These are phyloP conservation scores for Penicillium sp. DNA, from an alignment of 2,329 filamentous ascomycete species.

Conservation along the genomic window DNA sequence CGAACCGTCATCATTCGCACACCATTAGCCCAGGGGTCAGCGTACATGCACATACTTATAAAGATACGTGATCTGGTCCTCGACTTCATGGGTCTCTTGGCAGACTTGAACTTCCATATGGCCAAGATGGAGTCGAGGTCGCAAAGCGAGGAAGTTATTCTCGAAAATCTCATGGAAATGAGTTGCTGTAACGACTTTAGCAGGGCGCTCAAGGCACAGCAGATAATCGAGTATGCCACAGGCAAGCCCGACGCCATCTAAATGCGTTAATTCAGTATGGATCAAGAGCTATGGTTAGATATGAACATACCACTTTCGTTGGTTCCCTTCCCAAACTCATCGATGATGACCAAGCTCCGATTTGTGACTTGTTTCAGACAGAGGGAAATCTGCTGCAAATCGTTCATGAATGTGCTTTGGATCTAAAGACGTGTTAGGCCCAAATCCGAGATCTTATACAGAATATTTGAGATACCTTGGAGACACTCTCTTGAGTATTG, in stretches of 20 bases:
- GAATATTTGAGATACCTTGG: conserved; percentile 41
- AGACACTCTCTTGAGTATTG: conserved; percentile 68
- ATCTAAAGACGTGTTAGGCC: conserved; percentile 33
- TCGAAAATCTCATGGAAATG: conserved; percentile 62
- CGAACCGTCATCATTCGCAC: background rate
- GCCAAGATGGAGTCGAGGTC: conserved; percentile 51
- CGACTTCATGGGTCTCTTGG: conserved; percentile 41
- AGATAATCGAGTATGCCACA: conserved; percentile 61
- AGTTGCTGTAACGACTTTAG: conserved; percentile 61
- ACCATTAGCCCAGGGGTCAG: background rate
- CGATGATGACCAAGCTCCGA: conserved; percentile 79
- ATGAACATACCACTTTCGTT: conserved; percentile 50
- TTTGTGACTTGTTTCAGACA: conserved; percentile 71
- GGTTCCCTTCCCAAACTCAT: conserved; percentile 81
- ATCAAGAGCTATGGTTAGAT: background rate
- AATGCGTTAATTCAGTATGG: conserved; percentile 4
- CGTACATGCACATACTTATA: conserved; percentile 55
- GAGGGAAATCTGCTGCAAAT: conserved; percentile 81
- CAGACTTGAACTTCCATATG: conserved; percentile 58
- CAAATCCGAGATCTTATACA: background rate
- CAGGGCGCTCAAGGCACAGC: conserved; percentile 48
- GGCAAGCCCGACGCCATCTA: conserved; percentile 63
- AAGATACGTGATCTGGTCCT: conserved; percentile 61
- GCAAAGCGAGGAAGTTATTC: conserved; percentile 50
- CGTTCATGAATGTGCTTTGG: conserved; percentile 72